Base-by-base conservation (phyloP, 2,329 filamentous ascomycete genomes). In the Hawksworthiomyces lignivorus region DNA sequence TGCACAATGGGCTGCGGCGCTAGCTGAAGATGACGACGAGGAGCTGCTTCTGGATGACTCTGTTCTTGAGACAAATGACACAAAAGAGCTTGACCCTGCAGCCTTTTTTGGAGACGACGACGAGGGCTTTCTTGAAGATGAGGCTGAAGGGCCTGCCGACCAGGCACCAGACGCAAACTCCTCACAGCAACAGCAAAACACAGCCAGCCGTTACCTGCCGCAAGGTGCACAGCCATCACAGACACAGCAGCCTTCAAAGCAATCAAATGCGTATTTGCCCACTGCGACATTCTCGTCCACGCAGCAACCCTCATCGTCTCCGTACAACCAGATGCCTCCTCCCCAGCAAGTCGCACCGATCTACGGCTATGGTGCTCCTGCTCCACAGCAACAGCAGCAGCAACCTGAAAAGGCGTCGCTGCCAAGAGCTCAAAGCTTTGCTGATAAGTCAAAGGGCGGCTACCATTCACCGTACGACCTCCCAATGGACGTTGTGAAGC, bases 381-480 rank as follows among this genome's bases (percentile, higher is more conserved):
- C 40, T 2, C 46, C 62, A 29, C 52, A 56, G 48, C 52, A 73
- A 45, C 36, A 40, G 17, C 21, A 39, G 19, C 7, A 15, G n/a
- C 43, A 36, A 26, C 24, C 24, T 26, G 24, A 12, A 26, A 8
- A 26, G 11, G 36, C 35, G 10, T 21, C 43, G 3, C 36, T 36
- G 12, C 28, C 27, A 22, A 80, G 79, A 62, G 70, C 77, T 1
- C 80, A 94, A 58, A 97, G 90, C 62, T 98, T 95, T 61, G 87
- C 77, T 6, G 84, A 90, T 60, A 94, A 94, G 61, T 69, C 87
- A 4, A 97, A 94, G 62, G 86, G 86, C 43, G 89, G 90, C 7
- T 98, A 98, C 59, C 75, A 83, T 36, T 97, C 90, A 17, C 92
- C 92, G 0, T 98, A 96, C 54, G 94, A 98, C 63, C 70, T 98